Conservation (phyloP, 1,139 yeast species). For the Suhomyces bribrorum region DNA sequence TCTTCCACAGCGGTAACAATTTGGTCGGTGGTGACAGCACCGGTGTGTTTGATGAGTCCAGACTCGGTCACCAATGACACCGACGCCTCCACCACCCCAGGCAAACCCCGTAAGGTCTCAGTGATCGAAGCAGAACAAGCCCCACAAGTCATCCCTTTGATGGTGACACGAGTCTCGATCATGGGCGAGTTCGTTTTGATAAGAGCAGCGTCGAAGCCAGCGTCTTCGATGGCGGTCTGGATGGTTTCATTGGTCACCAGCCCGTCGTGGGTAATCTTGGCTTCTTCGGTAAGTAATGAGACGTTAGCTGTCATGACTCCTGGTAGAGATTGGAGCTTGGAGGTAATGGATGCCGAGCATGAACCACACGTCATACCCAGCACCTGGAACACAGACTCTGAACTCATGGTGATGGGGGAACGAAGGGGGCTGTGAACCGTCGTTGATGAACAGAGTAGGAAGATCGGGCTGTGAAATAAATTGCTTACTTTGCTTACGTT, state of each 20-base stretch:
- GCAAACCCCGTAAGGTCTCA: constrained; percentile 44
- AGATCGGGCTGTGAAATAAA: neutral
- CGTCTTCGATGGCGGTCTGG: constrained; percentile 28
- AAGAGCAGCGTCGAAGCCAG: constrained; percentile 39
- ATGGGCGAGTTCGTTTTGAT: constrained; percentile 9
- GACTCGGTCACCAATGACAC: constrained; percentile 78
- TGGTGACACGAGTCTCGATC: constrained; percentile 8
- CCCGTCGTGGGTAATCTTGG: constrained; percentile 25
- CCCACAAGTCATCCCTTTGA: constrained; percentile 87
- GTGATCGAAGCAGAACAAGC: constrained; percentile 73
- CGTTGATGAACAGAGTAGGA: neutral
- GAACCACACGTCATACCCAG: constrained; percentile 45
- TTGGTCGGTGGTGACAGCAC: constrained; percentile 29
- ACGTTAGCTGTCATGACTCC: constrained; percentile 33
- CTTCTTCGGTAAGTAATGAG: constrained; percentile 42
- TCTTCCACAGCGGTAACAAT: constrained; percentile 61
- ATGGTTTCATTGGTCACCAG: constrained; percentile 16
- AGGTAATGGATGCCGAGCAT: constrained; percentile 35
- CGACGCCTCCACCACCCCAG: constrained; percentile 53
- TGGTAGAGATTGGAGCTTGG: constrained; percentile 20
- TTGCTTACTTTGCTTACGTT: constrained; percentile 2
- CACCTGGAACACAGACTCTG: constrained; percentile 15
- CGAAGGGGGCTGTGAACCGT: neutral
- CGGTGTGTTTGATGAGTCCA: constrained; percentile 56
- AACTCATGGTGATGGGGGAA: neutral